Base-by-base conservation (phyloP, 768 basidiomycete species). In the Zangia roseola region DNA sequence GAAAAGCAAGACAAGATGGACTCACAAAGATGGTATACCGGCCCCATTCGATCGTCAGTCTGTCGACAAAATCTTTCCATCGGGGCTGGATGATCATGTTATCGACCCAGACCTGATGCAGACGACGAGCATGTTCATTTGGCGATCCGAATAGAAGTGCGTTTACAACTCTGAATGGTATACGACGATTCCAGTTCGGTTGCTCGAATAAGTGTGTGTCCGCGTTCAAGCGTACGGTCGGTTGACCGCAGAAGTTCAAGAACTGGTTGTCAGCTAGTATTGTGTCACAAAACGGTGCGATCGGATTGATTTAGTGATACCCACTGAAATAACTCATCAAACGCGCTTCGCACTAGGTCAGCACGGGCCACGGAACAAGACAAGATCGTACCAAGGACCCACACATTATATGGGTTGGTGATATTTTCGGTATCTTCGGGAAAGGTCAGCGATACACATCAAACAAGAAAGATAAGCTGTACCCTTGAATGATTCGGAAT, bases 21-120 rank as follows among this genome's bases (percentile, higher is more conserved):
- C n/a, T n/a, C 26, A 54, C 57, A 35, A 59, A 45, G 2, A 54
- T 49, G 19, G 57, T 48, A 45, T 49, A 59, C 19, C 51, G 52
- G 9, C 25, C 46, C 10, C 47, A 23, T 28, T 57, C 55, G 2
- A 26, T 10, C 13, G 23, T 54, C 10, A 58, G 35, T 8, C 56
- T 41, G 10, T 19, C 49, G n/a, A 47, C 13, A 24, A 48, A 48
- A 39, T 41, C 51, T 24, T 48, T 58, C 50, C 55, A 56, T 12
- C 45, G 45, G 19, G 38, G 4, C 58, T 50, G 1, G n/a, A n/a
- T n/a, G n/a, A n/a, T n/a, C n/a, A n/a, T n/a, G n/a, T n/a, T n/a
- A n/a, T n/a, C n/a, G n/a, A 56, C 45, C 45, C 56, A 53, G 24
- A 47, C 33, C 0, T 56, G 45, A 34, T 56, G 49, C 24, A 56